phyloP scores from a whole-genome alignment of 306 rosid species.

The Castanea crenata region DNA sequence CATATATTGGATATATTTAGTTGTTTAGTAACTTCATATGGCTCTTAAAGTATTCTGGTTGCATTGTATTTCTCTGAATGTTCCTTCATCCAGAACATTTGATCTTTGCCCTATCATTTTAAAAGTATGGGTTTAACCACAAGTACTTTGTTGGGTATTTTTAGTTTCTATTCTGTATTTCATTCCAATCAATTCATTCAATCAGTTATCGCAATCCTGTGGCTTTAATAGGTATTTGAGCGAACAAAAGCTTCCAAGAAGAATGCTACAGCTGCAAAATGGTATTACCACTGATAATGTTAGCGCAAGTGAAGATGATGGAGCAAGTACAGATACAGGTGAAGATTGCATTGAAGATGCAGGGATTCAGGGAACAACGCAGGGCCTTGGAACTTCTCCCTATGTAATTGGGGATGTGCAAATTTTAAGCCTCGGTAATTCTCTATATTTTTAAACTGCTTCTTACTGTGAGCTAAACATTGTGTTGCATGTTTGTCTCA shows the following conservation, averaged over 20 bases:
- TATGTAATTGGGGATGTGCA: conserved; percentile 68
- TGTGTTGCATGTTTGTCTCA: conserved; percentile 13
- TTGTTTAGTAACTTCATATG: background rate
- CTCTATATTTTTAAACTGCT: conserved; percentile 7
- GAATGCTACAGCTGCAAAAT: conserved; percentile 80
- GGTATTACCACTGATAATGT: conserved; percentile 59
- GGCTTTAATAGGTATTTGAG: conserved; percentile 65
- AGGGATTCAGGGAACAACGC: conserved; percentile 31
- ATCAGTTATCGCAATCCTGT: conserved; percentile 26
- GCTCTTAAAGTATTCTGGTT: background rate
- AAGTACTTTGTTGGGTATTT: background rate
- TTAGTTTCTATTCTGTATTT: background rate
- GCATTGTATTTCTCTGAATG: background rate
- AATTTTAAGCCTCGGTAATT: conserved; percentile 77
- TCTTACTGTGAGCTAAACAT: background rate
- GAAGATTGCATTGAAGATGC: conserved; percentile 59
- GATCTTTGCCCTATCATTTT: background rate
- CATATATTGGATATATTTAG: background rate
- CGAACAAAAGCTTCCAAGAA: conserved; percentile 81
- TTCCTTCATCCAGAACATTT: background rate
- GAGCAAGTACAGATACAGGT: conserved; percentile 63
- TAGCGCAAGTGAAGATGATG: conserved; percentile 71
- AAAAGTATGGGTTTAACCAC: background rate
- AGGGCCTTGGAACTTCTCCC: conserved; percentile 54
- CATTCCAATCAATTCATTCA: background rate